Percentiles rank a stretch among this genome's conserved stretches.
These are phyloP conservation scores for Glycyrrhiza uralensis DNA, from an alignment of 306 rosid genomes.

Conservation along the genomic window DNA sequence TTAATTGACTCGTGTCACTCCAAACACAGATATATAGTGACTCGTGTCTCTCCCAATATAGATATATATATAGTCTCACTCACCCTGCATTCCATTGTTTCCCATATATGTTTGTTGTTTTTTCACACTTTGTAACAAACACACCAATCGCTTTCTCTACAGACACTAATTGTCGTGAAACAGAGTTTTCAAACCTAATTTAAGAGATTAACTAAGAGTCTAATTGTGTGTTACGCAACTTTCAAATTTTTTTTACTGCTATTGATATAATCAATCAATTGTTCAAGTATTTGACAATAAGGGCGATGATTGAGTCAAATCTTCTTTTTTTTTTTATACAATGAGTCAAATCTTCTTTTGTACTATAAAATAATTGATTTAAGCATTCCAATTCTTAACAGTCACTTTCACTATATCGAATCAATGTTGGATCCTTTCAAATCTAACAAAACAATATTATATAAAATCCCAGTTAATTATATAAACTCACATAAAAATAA, in stretches of 20 bases:
- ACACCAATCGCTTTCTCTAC: neutral
- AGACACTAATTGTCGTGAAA: neutral
- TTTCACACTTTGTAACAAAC: conserved; percentile 4
- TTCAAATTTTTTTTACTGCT: neutral
- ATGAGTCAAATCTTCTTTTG: neutral
- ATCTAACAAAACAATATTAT: neutral
- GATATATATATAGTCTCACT: neutral
- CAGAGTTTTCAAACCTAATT: neutral
- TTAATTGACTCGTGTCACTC: conserved; percentile 1
- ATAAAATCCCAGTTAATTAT: neutral
- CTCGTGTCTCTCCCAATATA: neutral
- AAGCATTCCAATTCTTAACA: neutral
- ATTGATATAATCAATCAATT: neutral
- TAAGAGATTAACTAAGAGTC: neutral
- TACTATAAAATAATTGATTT: neutral
- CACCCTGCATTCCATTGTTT: neutral
- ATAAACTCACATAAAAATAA: neutral
- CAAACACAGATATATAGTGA: neutral
- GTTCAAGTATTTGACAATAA: neutral
- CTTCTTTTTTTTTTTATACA: too few relatives aligned
- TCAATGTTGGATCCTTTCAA: neutral
- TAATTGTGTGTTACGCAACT: neutral
- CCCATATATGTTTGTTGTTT: conserved; percentile 13
- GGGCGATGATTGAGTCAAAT: neutral
- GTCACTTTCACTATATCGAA: neutral